phyloP scores from a whole-genome alignment of 1,284 basidiomycete genomes.

The Trichosporon sp. region DNA sequence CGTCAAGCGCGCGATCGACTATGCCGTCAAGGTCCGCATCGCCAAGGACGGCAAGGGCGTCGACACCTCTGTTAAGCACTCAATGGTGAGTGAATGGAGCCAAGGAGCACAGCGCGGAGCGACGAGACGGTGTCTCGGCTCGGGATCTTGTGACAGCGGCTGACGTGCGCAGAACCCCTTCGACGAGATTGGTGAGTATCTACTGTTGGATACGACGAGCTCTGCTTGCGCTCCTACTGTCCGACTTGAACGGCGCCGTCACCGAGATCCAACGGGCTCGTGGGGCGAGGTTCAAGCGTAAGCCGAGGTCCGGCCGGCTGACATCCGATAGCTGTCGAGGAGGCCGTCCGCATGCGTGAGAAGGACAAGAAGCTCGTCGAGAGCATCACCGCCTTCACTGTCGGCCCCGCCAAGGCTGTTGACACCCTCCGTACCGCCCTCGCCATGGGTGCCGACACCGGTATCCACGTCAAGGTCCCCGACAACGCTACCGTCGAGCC shows the following conservation, averaged over 20 bases:
- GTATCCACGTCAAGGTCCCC: slow-evolving; percentile 80
- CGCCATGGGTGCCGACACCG: slow-evolving; percentile 95
- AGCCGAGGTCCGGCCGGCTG: slow-evolving; percentile 11
- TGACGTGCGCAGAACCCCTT: slow-evolving; percentile 78
- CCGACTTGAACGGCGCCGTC: not conserved
- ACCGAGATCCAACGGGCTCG: not conserved
- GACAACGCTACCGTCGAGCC: slow-evolving; percentile 67
- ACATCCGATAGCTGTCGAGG: slow-evolving; percentile 73
- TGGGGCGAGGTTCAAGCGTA: slow-evolving; percentile 5
- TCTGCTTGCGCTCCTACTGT: not conserved
- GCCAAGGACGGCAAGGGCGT: slow-evolving; percentile 86
- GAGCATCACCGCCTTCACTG: slow-evolving; percentile 83
- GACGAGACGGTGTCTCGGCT: not conserved
- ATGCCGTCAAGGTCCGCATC: slow-evolving; percentile 74
- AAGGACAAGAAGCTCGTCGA: slow-evolving; percentile 60
- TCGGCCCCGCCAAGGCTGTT: slow-evolving; percentile 81
- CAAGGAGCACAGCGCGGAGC: not conserved
- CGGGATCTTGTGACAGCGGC: not conserved
- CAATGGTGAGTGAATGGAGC: slow-evolving; percentile 66
- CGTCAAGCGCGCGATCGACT: slow-evolving; percentile 67
- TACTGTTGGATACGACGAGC: not conserved
- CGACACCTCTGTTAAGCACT: slow-evolving; percentile 93
- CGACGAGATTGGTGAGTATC: slow-evolving; percentile 79
- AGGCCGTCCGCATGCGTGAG: slow-evolving; percentile 89
- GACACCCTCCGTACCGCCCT: slow-evolving; percentile 94